Conservation (phyloP, 2,329 filamentous ascomycete genomes). For the Alternaria sp. region DNA sequence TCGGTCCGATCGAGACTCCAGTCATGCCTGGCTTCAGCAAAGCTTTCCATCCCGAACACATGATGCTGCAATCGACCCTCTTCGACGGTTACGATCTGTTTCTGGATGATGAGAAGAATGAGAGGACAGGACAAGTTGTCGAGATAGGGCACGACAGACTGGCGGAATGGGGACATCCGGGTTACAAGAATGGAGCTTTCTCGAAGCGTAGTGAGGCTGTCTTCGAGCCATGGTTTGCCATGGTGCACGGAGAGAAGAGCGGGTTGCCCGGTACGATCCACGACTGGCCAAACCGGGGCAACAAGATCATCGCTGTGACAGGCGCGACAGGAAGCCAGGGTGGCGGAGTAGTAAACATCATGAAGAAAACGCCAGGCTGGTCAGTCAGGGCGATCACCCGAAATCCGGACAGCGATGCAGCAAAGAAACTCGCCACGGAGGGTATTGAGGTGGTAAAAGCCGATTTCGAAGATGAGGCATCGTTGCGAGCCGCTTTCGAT, state of each 20-base stretch:
- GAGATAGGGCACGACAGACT: slow-evolving; percentile 53
- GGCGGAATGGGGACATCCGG: slow-evolving; percentile 43
- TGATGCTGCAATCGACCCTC: slow-evolving; percentile 52
- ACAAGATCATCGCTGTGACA: slow-evolving; percentile 33
- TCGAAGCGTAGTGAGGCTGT: slow-evolving; percentile 53
- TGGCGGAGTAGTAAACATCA: slow-evolving; percentile 33
- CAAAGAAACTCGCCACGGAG: slow-evolving; percentile 27
- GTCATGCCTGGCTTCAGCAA: slow-evolving; percentile 47
- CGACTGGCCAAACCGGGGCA: slow-evolving; percentile 29
- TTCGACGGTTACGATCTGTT: slow-evolving; percentile 54
- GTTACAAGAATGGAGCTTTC: slow-evolving; percentile 50
- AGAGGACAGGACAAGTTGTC: slow-evolving; percentile 50
- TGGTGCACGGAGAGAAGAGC: slow-evolving; percentile 53
- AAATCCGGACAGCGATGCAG: slow-evolving; percentile 23
- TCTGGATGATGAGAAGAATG: slow-evolving; percentile 50
- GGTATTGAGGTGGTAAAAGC: slow-evolving; percentile 29
- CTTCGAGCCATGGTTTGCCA: slow-evolving; percentile 56
- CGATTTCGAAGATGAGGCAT: slow-evolving; percentile 27
- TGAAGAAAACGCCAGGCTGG: slow-evolving; percentile 31
- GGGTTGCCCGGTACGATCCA: slow-evolving; percentile 47
- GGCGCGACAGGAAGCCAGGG: slow-evolving; percentile 39
- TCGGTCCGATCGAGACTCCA: slow-evolving; percentile 55
- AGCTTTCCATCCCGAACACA: slow-evolving; percentile 30
- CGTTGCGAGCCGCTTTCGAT: slow-evolving; percentile 26
- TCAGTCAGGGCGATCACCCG: slow-evolving; percentile 32